Base-by-base conservation (phyloP, 148 eudicot genomes). In the Rhododendron simsii region DNA sequence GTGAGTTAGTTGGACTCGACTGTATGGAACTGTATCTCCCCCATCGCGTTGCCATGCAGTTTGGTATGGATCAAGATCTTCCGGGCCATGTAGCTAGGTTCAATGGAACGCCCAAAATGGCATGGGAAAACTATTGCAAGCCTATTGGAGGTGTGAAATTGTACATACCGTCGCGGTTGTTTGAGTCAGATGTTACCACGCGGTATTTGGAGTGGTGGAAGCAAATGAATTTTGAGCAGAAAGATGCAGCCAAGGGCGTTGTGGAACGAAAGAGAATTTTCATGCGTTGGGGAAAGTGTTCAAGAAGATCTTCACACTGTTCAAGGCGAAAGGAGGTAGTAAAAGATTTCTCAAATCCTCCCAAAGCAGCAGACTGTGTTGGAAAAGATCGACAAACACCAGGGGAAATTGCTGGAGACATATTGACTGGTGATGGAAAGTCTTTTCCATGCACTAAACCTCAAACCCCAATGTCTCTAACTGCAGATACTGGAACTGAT, bases 21-120 rank as follows among this genome's bases (percentile, higher is more conserved):
- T 90, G 87, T 55, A 50, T 87, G 18, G 91, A 90, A 84, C 87
- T 80, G 59, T 94, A 94, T 82, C 83, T 84, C 1, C 95, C 95
- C 33, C 91, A 91, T 86, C 82, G 92, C 23, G 92, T 91, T 18
- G 91, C 92, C 7, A 84, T 87, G 91, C 94, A 93, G 59, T 92
- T 92, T 85, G 93, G 95, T 3, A 55, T 90, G 16, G 94, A 93
- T 87, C 95, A 92, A 73, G 92, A 90, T 81, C 59, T 93, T 78
- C 91, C 92, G 0, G 76, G 35, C 4, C 74, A 67, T 67, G 74
- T 67, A 67, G 37, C 74, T 67, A 26, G 37, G 74, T 26, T 28
- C 51, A 77, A 78, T 37, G 51, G 13, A 18, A 85, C 67, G 21
- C 28, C 28, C 2, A 57, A 83, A 85, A 41, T 18, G 63, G 88